phyloP scores from a whole-genome alignment of 495 filamentous ascomycete species.

The Chaetomium tenue region DNA sequence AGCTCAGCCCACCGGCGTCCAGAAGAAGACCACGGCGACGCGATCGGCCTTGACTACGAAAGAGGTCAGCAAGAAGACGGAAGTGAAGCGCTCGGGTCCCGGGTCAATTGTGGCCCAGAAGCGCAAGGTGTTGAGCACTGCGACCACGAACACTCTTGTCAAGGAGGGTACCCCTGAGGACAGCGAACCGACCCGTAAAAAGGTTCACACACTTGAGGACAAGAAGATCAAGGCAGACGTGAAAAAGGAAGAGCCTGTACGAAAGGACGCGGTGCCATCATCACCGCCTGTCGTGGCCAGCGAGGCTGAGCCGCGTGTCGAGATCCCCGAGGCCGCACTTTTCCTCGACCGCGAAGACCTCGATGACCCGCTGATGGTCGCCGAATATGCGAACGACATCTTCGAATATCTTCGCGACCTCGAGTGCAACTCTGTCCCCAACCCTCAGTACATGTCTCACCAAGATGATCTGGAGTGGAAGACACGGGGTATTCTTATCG shows the following conservation, averaged over 20 bases:
- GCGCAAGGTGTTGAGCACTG: slow-evolving; percentile 42
- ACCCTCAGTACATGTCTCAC: slow-evolving; percentile 89
- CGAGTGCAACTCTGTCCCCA: slow-evolving; percentile 78
- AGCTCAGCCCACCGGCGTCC: slow-evolving; percentile 68
- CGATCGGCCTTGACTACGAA: slow-evolving; percentile 63
- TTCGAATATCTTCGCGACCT: slow-evolving; percentile 93
- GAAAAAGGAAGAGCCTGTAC: slow-evolving; percentile 44
- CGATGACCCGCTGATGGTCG: slow-evolving; percentile 94
- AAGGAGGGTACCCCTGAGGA: slow-evolving; percentile 60
- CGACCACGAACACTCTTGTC: slow-evolving; percentile 37
- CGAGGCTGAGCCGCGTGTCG: slow-evolving; percentile 20
- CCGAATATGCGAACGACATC: slow-evolving; percentile 95
- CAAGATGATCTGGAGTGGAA: slow-evolving; percentile 97
- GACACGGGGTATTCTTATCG: slow-evolving; percentile 94
- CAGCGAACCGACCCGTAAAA: slow-evolving; percentile 56
- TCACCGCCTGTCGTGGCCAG: slow-evolving; percentile 9
- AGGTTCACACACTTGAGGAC: slow-evolving; percentile 41
- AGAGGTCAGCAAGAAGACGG: slow-evolving; percentile 65
- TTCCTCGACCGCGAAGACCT: slow-evolving; percentile 82
- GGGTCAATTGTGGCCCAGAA: slow-evolving; percentile 66
- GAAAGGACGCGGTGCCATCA: slow-evolving; percentile 10
- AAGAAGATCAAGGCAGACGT: slow-evolving; percentile 39
- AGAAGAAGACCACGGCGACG: slow-evolving; percentile 69
- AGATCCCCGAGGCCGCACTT: slow-evolving; percentile 53
- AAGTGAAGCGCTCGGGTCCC: slow-evolving; percentile 70